Base-by-base conservation (phyloP, 768 basidiomycete species). In the Astraeus odoratus region DNA sequence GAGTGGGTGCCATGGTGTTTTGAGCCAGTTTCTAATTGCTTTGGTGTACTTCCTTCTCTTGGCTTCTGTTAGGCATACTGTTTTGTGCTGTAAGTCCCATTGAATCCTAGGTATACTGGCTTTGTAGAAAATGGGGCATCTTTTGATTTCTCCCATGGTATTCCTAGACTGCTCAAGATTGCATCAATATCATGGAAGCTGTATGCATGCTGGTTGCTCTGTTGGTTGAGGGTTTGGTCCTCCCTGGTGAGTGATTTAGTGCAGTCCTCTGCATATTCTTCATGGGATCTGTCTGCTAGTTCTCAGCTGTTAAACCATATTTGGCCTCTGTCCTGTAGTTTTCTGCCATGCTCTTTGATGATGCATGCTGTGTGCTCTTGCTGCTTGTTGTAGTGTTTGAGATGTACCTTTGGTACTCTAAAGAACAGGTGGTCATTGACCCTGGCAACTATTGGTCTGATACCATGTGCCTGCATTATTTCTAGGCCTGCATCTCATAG, bases 91-190 rank as follows among this genome's bases (percentile, higher is more conserved):
- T 0, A 70, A 37, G 48, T 66, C 40, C 69, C 69, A 70, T 43
- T 5, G 44, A 69, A 60, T 9, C 69, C 63, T 3, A 64, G 53
- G 49, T 56, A 70, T 15, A 41, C 18, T 3, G 57, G 45, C 1
- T 31, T 34, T 4, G 20, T 8, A 15, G 24, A 37, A 37, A 67
- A 71, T 3, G 49, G 54, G 13, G 49, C 36, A 25, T 59, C 56
- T 49, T 71, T 71, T 2, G 45, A 35, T 3, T 9, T 18, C 26
- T 63, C 56, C 67, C 66, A 68, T 0, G 58, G 51, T 16, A 60
- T 57, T 1, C 68, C 64, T 13, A 29, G 27, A 7, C 13, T 7
- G 27, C 8, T 7, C 7, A 13, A 29, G 7, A 29, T 29, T 7
- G 8, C 13, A 29, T 29, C 27, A 7, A 29, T 29, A 13, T 29